Evolutionary conservation across 2,329 filamentous ascomycete genomes (phyloP).

Genomic region (Xylariaceae sp.): DNA sequence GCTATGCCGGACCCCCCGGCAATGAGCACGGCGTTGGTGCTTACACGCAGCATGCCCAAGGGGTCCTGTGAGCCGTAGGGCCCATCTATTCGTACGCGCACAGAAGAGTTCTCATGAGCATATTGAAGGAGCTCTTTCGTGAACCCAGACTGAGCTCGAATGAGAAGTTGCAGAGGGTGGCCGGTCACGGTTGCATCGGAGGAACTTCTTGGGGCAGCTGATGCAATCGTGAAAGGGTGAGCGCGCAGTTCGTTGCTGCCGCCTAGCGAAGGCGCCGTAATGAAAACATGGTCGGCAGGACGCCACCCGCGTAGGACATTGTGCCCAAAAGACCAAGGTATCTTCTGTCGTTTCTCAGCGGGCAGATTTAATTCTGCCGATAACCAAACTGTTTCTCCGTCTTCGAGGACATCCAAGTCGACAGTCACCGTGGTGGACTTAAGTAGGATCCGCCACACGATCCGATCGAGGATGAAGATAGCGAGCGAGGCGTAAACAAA

Average conservation of each 20-base stretch:
- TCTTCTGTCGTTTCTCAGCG: conserved; percentile 3
- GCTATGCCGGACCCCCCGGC: conserved; percentile 64
- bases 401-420: conserved; percentile 50
- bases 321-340: conserved; percentile 19
- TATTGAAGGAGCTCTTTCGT: conserved; percentile 51
- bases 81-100: conserved; percentile 55
- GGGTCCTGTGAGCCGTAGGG: conserved; percentile 60
- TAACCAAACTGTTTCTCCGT: conserved; percentile 51
- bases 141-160: conserved; percentile 59
- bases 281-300: conserved; percentile 60
- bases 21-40: conserved; percentile 50
- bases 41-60: conserved; percentile 46
- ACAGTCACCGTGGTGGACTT: conserved; percentile 47
- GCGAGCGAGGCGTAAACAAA: conserved; percentile 51
- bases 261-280: conserved; percentile 54
- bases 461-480: conserved; percentile 56
- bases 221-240: conserved; percentile 65
- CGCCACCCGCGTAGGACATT: conserved; percentile 51
- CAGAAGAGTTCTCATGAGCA: conserved; percentile 41
- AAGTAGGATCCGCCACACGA: conserved; percentile 52
- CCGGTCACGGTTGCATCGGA: conserved; percentile 32
- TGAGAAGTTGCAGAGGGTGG: conserved; percentile 53
- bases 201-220: conserved; percentile 45
- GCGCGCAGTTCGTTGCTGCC: conserved; percentile 52
- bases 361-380: conserved; percentile 37